Evolutionary conservation across 805 yeast species (phyloP).

Genomic region (Wickerhamiella australiensis): DNA sequence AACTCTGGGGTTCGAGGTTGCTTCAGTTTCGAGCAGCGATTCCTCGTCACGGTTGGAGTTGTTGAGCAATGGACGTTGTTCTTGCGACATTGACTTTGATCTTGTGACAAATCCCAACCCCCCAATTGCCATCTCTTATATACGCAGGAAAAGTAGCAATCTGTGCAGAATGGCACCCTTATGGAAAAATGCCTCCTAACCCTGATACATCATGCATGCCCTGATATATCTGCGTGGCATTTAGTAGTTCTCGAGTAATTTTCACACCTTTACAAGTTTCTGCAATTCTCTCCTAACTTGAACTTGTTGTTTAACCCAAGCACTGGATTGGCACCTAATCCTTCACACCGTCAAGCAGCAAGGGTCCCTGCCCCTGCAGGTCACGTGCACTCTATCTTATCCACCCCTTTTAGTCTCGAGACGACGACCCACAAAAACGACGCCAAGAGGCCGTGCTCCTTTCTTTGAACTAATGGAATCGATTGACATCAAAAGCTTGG

Average conservation of each 20-base stretch:
- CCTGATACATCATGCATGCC: no score
- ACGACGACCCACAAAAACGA: no score
- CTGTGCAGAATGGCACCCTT: no score
- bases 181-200: no score
- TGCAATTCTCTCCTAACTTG: no score
- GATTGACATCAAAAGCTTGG: not conserved
- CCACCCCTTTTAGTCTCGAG: not conserved
- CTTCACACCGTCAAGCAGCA: no score
- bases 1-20: slow-evolving; percentile 49
- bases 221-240: no score
- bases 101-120: not conserved
- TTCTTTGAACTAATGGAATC: not conserved
- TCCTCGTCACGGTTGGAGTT: slow-evolving; percentile 7
- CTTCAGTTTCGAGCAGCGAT: not conserved
- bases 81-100: slow-evolving; percentile 5
- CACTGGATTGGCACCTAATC: no score
- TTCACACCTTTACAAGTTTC: no score
- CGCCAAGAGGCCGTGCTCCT: no score
- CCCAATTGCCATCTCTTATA: not conserved
- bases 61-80: slow-evolving; percentile 5
- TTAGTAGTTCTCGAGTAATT: no score
- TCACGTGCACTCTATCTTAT: not conserved
- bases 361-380: not conserved
- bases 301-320: no score
- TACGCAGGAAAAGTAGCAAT: not conserved